Evolutionary conservation across 148 eudicot species (phyloP).

Genomic region (Fagopyrum tataricum): DNA sequence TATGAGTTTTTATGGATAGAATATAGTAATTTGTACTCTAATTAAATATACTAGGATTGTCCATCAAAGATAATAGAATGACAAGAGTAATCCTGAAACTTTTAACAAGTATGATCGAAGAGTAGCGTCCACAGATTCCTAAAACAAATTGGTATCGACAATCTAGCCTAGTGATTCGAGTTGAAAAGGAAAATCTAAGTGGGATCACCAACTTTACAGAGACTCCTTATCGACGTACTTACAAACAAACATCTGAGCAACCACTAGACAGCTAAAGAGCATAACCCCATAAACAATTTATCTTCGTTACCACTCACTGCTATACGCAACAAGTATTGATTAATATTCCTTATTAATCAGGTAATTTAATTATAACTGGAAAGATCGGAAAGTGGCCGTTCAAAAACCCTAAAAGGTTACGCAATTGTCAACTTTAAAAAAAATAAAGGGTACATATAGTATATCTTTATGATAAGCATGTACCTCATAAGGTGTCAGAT

Average conservation of each 20-base stretch:
- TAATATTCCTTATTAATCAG: no score
- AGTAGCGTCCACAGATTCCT: neutral
- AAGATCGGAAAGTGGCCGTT: neutral
- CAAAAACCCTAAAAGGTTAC: neutral
- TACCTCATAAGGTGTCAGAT: no score
- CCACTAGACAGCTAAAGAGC: neutral
- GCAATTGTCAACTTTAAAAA: no score
- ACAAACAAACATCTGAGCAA: neutral
- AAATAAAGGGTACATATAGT: no score
- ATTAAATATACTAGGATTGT: no score
- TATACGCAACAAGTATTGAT: neutral
- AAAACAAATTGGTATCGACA: neutral
- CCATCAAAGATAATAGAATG: no score
- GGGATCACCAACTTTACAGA: neutral
- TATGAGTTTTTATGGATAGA: no score
- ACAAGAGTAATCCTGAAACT: no score
- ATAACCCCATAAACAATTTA: neutral
- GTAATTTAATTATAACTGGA: neutral
- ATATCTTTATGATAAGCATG: no score
- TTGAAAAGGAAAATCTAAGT: neutral
- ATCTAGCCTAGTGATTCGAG: neutral
- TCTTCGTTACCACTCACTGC: neutral
- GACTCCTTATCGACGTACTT: neutral
- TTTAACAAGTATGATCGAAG: no score
- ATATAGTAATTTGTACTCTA: no score